Percentiles rank a stretch among this genome's conserved stretches.
Evolutionary conservation across 495 filamentous ascomycete genomes (phyloP).

Genomic region (Entonaema liquescens): DNA sequence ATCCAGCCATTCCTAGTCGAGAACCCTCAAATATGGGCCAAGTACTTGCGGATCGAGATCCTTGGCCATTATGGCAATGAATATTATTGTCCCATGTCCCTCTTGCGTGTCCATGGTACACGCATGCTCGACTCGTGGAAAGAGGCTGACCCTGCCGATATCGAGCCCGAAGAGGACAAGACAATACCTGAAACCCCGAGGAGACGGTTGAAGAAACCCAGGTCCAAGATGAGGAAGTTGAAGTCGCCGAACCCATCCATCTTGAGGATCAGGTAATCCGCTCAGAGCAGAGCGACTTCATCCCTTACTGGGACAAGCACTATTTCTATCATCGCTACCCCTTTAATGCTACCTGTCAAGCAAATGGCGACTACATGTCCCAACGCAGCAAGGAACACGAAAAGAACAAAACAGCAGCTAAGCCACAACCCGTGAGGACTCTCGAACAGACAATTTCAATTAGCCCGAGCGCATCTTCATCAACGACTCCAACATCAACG

Average conservation of each 20-base stretch:
- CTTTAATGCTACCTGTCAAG: conserved; percentile 39
- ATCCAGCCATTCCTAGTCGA: conserved; percentile 93
- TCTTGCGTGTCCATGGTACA: conserved; percentile 91
- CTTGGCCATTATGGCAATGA: conserved; percentile 94
- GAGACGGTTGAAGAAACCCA: conserved; percentile 46
- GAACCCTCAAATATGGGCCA: conserved; percentile 93
- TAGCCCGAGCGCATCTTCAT: conserved; percentile 24
- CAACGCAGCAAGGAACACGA: not conserved
- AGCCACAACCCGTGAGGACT: conserved; percentile 15
- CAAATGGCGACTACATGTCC: conserved; percentile 12
- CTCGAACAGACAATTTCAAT: conserved; percentile 19
- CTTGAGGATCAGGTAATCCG: conserved; percentile 21
- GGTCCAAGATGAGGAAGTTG: conserved; percentile 37
- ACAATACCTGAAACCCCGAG: conserved; percentile 52
- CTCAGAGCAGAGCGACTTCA: conserved; percentile 34
- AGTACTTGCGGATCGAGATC: conserved; percentile 91
- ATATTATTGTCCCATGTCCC: conserved; percentile 91
- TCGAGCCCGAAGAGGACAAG: conserved; percentile 58
- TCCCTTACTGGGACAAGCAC: conserved; percentile 39
- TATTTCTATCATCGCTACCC: conserved; percentile 35
- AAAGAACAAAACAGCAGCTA: conserved; percentile 5
- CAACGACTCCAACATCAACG: conserved; percentile 23
- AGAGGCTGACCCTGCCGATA: conserved; percentile 68
- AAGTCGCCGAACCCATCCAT: conserved; percentile 48
- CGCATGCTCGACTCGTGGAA: conserved; percentile 96